A percentile compares a stretch with the other conserved stretches of the same genome.
These are phyloP conservation scores for Trichoderma virens DNA, from an alignment of 495 filamentous ascomycete species.

Conservation along the genomic window DNA sequence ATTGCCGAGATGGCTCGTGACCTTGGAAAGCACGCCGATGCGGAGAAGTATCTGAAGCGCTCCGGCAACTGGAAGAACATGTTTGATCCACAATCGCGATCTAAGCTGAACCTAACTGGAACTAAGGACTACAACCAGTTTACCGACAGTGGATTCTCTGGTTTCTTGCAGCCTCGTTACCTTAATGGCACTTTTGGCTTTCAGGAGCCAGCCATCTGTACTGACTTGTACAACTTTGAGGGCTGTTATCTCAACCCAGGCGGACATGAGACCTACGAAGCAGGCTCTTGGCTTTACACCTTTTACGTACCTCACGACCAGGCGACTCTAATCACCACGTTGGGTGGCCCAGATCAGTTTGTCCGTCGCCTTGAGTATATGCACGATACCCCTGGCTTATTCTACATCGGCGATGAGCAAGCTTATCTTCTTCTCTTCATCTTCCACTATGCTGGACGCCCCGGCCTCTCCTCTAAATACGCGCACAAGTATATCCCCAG, in stretches of 20 bases:
- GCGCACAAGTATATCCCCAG: constrained; percentile 58
- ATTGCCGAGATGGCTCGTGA: constrained; percentile 55
- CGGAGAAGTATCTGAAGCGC: constrained; percentile 53
- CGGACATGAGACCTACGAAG: constrained; percentile 7
- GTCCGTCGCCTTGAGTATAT: constrained; percentile 52
- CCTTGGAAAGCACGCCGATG: constrained; percentile 45
- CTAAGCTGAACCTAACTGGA: constrained; percentile 20
- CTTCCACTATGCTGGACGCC: constrained; percentile 60
- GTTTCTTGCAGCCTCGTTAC: constrained; percentile 63
- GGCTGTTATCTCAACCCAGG: constrained; percentile 5
- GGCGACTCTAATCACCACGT: constrained; percentile 44
- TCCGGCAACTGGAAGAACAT: constrained; percentile 63
- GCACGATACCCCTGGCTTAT: constrained; percentile 45
- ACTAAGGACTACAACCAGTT: constrained; percentile 33
- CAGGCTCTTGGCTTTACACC: constrained; percentile 6
- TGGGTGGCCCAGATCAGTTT: constrained; percentile 50
- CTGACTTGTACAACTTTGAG: constrained; percentile 1
- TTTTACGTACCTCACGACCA: constrained; percentile 55
- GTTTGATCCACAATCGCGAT: constrained; percentile 55
- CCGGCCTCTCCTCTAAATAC: constrained; percentile 50
- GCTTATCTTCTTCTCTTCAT: constrained; percentile 56
- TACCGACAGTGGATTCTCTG: constrained; percentile 53
- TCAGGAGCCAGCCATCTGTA: constrained; percentile 63
- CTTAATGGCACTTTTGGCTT: constrained; percentile 61
- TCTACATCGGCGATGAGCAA: constrained; percentile 61